Conservation (phyloP, 257 asterid species). For the Fraxinus excelsior region DNA sequence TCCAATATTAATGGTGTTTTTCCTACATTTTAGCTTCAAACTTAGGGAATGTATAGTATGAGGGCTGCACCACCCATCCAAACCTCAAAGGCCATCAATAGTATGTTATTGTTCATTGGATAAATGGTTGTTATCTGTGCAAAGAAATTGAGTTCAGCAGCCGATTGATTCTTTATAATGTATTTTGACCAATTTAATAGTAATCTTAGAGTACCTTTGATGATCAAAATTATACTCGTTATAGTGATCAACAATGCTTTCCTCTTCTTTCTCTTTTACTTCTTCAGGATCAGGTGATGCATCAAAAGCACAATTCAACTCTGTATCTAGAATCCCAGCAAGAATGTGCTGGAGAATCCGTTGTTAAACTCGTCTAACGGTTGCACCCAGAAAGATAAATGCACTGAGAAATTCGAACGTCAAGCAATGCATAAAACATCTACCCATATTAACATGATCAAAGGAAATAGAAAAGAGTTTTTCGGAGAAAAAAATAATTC, state of each 20-base stretch:
- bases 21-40: neutral
- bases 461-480: too few species aligned
- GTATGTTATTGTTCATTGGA: neutral
- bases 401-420: neutral
- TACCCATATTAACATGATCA: neutral
- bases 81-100: neutral
- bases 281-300: slow-evolving; percentile 47
- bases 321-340: slow-evolving; percentile 71
- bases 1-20: neutral
- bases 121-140: neutral
- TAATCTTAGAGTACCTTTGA: slow-evolving; percentile 36
- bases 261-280: slow-evolving; percentile 37
- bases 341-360: slow-evolving; percentile 81
- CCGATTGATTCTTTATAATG: neutral
- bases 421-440: neutral
- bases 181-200: neutral
- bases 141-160: neutral
- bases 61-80: neutral
- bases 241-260: slow-evolving; percentile 29
- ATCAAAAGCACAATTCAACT: slow-evolving; percentile 24
- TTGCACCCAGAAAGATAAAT: neutral
- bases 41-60: neutral
- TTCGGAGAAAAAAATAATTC: too few species aligned
- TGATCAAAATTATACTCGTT: slow-evolving; percentile 28
- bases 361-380: slow-evolving; percentile 73